Evolutionary conservation across 225 moss, liverwort and hornwort species (phyloP).

Genomic region (Asterella californica): DNA sequence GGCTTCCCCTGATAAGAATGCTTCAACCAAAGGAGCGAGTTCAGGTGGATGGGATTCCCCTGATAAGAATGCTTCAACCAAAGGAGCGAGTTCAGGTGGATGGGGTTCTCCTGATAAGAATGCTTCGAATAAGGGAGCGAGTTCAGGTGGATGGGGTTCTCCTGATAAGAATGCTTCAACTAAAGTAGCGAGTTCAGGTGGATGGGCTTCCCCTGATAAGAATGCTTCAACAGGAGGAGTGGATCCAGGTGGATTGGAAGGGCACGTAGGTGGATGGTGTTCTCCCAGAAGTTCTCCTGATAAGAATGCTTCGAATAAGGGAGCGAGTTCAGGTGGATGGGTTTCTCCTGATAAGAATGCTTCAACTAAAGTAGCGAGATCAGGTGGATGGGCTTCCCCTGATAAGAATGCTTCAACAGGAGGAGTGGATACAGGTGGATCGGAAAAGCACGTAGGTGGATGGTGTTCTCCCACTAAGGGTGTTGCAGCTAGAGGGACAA

Average conservation of each 20-base stretch:
- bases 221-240: background rate
- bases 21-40: background rate
- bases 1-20: background rate
- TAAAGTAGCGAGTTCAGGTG: too few relatives aligned
- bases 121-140: too few relatives aligned
- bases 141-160: too few relatives aligned
- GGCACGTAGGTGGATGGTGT: background rate
- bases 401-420: too few relatives aligned
- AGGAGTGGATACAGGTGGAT: background rate
- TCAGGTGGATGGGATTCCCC: background rate
- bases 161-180: too few relatives aligned
- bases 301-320: background rate
- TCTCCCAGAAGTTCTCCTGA: background rate
- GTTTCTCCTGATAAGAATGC: background rate
- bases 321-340: conserved; percentile 15
- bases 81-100: background rate
- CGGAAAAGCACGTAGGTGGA: background rate
- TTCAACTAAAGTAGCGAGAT: background rate
- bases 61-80: background rate
- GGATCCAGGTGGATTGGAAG: background rate
- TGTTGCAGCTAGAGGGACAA: background rate
- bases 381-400: background rate
- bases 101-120: background rate
- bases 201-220: conserved; percentile 1
- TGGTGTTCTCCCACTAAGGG: background rate